Conservation (phyloP, 2,329 filamentous ascomycete species). For the Sporothrix luriei region DNA sequence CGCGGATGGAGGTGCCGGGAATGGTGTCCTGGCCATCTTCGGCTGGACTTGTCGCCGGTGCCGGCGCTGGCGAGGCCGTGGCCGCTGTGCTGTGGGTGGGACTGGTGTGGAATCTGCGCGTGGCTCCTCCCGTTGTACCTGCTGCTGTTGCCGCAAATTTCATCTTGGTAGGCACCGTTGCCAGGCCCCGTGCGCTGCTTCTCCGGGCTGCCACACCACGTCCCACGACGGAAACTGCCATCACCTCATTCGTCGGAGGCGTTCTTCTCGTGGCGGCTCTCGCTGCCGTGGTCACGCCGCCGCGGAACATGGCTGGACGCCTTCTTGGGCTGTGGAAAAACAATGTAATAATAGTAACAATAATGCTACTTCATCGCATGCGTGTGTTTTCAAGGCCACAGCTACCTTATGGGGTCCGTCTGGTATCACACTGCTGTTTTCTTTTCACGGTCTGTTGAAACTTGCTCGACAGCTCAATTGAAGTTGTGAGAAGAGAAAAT, state of each 20-base stretch:
- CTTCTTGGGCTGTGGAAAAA: too few species aligned
- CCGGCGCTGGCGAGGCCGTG: constrained; percentile 40
- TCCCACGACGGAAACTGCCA: not conserved
- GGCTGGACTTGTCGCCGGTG: constrained; percentile 40
- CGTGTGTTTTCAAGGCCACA: constrained; percentile 22
- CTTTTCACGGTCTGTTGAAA: too few species aligned
- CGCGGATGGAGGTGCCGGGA: constrained; percentile 61
- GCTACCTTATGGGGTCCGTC: not conserved
- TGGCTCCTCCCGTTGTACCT: too few species aligned
- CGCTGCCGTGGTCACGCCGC: not conserved
- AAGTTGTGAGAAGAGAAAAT: not conserved
- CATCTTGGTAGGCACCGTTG: not conserved
- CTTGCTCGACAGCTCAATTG: not conserved
- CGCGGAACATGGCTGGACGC: not conserved
- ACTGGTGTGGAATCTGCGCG: constrained; percentile 1
- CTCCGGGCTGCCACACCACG: not conserved
- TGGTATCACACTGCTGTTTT: not conserved
- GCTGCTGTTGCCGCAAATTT: not conserved
- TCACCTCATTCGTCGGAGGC: not conserved
- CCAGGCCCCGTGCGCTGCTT: too few species aligned
- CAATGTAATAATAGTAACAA: not conserved
- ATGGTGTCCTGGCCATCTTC: constrained; percentile 49
- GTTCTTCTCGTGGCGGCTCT: not conserved
- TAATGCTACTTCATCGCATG: not conserved
- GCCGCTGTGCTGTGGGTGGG: not conserved